Percentiles rank a stretch among this genome's conserved stretches.
phyloP scores from a whole-genome alignment of 75 land plant species.

The Pseudotsuga menziesii region DNA sequence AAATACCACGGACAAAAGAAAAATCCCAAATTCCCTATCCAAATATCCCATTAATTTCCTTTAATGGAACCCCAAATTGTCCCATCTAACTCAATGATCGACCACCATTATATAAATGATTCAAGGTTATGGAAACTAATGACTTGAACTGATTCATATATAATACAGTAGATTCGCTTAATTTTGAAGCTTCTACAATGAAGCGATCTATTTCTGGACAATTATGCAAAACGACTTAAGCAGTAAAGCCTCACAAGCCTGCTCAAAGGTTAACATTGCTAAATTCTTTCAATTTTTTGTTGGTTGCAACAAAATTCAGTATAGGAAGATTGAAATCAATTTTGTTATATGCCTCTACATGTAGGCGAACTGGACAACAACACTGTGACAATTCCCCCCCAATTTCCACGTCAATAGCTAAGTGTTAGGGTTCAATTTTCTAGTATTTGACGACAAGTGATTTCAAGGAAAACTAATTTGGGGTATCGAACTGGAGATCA shows the following conservation, averaged over 20 bases:
- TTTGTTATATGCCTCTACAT: no score
- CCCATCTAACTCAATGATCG: conserved; percentile 5
- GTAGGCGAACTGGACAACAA: no score
- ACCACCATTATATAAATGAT: conserved; percentile 9
- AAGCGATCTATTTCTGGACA: conserved; percentile 22
- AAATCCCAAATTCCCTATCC: conserved; percentile 20
- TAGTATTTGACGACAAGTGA: no score
- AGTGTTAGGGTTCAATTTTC: no score
- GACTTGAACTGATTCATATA: conserved; percentile 23
- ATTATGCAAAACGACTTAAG: conserved; percentile 7
- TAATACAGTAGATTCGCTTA: conserved; percentile 19
- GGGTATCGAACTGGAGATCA: no score
- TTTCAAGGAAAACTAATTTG: no score
- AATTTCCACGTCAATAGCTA: no score
- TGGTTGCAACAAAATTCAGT: no score
- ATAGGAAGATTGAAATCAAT: no score
- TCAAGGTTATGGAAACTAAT: conserved; percentile 18
- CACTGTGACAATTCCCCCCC: no score
- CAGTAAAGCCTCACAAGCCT: conserved; percentile 17
- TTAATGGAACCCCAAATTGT: conserved; percentile 28
- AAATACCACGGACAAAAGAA: conserved; percentile 23
- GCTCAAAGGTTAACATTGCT: background rate
- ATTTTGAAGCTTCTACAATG: conserved; percentile 12
- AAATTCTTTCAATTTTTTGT: conserved; percentile 20
- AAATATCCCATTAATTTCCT: background rate